A percentile compares a stretch with the other conserved stretches of the same genome.
Evolutionary conservation across 176 grass and related monocot species (phyloP).

Genomic region (Areca catechu): DNA sequence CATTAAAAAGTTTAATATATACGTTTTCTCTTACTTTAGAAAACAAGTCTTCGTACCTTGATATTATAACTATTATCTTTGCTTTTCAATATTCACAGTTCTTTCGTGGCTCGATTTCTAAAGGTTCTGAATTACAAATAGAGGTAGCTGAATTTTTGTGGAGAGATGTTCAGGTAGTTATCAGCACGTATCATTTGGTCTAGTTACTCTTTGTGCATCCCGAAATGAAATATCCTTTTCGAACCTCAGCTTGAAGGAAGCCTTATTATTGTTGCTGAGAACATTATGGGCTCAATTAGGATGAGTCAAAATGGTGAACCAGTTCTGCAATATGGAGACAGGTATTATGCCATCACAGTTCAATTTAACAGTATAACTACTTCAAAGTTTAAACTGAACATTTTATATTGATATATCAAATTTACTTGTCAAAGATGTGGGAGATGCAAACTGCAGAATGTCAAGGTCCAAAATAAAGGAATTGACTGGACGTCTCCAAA

Average conservation of each 20-base stretch:
- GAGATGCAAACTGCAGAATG: slow-evolving; percentile 62
- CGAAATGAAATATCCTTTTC: slow-evolving; percentile 20
- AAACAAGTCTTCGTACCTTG: no score
- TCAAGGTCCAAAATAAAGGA: slow-evolving; percentile 76
- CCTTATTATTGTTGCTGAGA: slow-evolving; percentile 75
- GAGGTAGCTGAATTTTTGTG: slow-evolving; percentile 90
- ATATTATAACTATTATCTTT: slow-evolving; percentile 1
- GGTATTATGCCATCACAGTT: slow-evolving; percentile 28
- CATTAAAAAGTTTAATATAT: no score
- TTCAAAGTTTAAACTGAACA: no score
- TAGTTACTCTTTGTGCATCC: no score
- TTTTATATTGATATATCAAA: slow-evolving; percentile 16
- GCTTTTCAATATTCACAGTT: slow-evolving; percentile 45
- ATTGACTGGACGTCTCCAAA: slow-evolving; percentile 68
- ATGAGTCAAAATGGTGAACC: slow-evolving; percentile 43
- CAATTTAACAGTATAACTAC: background rate
- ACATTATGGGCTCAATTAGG: slow-evolving; percentile 73
- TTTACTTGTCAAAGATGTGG: slow-evolving; percentile 42
- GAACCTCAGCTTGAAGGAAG: slow-evolving; percentile 66
- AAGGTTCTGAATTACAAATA: slow-evolving; percentile 93
- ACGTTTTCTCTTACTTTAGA: no score
- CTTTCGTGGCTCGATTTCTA: slow-evolving; percentile 50
- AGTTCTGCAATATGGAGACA: slow-evolving; percentile 59
- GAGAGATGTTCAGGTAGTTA: slow-evolving; percentile 80
- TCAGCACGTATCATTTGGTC: slow-evolving; percentile 6